Evolutionary conservation across 2,329 filamentous ascomycete species (phyloP).

Genomic region (Pleurostoma richardsiae): DNA sequence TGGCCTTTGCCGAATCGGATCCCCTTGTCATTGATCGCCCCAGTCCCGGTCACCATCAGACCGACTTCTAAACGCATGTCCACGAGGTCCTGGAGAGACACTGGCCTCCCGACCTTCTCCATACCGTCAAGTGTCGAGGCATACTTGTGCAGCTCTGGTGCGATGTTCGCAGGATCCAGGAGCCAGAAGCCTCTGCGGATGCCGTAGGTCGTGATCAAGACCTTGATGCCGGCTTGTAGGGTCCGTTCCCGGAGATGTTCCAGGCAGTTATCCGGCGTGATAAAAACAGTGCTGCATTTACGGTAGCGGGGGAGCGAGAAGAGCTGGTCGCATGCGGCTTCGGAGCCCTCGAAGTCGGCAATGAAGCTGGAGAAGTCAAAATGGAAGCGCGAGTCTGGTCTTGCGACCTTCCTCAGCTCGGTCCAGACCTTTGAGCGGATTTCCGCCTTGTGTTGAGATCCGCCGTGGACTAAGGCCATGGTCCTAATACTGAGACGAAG

Average conservation of each 20-base stretch:
- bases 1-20: constrained; percentile 32
- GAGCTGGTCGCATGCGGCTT: constrained; percentile 23
- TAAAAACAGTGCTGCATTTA: constrained; percentile 25
- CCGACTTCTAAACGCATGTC: constrained; percentile 20
- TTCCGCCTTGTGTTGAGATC: constrained; percentile 10
- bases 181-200: constrained; percentile 34
- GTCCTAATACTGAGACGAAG: not conserved
- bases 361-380: constrained; percentile 35
- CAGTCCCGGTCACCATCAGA: constrained; percentile 31
- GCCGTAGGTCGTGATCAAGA: constrained; percentile 34
- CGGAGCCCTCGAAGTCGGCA: constrained; percentile 32
- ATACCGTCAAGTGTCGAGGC: constrained; percentile 36
- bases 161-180: constrained; percentile 27
- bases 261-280: constrained; percentile 37
- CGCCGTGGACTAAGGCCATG: not conserved
- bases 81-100: constrained; percentile 28
- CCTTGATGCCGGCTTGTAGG: constrained; percentile 30
- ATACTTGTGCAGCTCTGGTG: constrained; percentile 17
- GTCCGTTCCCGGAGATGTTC: constrained; percentile 30
- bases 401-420: constrained; percentile 27
- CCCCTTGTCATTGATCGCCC: constrained; percentile 30
- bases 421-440: constrained; percentile 21
- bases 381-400: constrained; percentile 36
- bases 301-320: constrained; percentile 23
- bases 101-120: constrained; percentile 29